phyloP scores from a whole-genome alignment of 805 yeast genomes.

The Candida sonorensis region DNA sequence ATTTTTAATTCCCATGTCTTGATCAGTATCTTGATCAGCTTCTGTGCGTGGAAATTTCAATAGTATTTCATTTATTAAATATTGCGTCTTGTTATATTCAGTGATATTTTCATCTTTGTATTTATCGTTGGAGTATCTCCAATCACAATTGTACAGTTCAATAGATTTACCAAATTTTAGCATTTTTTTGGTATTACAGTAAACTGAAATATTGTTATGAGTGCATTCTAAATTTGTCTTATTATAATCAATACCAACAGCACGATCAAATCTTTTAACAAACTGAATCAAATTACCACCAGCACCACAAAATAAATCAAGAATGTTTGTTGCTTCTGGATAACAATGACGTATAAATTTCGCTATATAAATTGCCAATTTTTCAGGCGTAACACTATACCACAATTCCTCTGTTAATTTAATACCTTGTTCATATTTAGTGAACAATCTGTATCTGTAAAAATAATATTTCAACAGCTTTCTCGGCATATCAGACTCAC shows the following conservation, averaged over 20 bases:
- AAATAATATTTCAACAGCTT: constrained; percentile 52
- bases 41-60: no score
- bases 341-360: constrained; percentile 43
- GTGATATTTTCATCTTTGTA: no score
- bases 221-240: constrained; percentile 60
- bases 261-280: constrained; percentile 48
- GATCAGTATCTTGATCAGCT: no score
- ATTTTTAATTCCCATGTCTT: no score
- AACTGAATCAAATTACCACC: constrained; percentile 83
- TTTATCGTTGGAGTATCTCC: constrained; percentile 7
- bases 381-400: constrained; percentile 87
- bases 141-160: constrained; percentile 11
- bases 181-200: constrained; percentile 34
- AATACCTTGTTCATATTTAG: constrained; percentile 60
- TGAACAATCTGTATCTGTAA: constrained; percentile 53
- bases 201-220: constrained; percentile 55
- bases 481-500: constrained; percentile 23
- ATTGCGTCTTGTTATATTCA: no score
- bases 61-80: no score
- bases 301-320: constrained; percentile 81
- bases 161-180: constrained; percentile 48
- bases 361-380: constrained; percentile 55
- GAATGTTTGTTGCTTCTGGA: constrained; percentile 39
- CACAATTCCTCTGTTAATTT: constrained; percentile 67
- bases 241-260: constrained; percentile 59